Evolutionary conservation across 495 filamentous ascomycete species (phyloP).

Genomic region (Letharia lupina): DNA sequence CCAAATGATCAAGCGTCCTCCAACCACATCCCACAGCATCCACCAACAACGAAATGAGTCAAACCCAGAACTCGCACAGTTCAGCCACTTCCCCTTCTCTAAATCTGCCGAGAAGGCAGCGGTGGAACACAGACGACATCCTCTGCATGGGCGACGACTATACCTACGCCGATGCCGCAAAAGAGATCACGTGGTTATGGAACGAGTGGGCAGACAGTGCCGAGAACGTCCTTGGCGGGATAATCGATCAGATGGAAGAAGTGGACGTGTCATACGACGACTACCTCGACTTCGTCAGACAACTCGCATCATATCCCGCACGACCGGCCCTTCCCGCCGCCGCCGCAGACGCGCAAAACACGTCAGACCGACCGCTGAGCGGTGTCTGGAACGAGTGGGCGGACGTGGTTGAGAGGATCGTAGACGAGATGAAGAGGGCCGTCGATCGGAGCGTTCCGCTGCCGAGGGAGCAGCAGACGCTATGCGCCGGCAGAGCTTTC

Average conservation of each 20-base stretch:
- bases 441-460: neutral
- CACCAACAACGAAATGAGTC: neutral
- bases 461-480: neutral
- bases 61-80: neutral
- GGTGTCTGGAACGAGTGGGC: constrained; percentile 8
- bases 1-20: neutral
- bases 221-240: neutral
- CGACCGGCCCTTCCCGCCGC: constrained; percentile 1
- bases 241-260: constrained; percentile 4
- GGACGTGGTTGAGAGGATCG: neutral
- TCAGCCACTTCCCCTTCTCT: neutral
- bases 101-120: neutral
- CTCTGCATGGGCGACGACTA: neutral
- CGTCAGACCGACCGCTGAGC: neutral
- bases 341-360: neutral
- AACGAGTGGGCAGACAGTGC: constrained; percentile 9
- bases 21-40: neutral
- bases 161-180: neutral
- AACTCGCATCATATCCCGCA: neutral
- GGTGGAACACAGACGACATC: neutral
- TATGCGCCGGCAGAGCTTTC: neutral
- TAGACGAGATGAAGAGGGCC: neutral
- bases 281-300: neutral
- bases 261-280: neutral
- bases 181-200: constrained; percentile 1